Evolutionary conservation across 495 filamentous ascomycete genomes (phyloP), one percentile per base, ranked within the genome.

Genomic region (Penicillium paradoxum): DNA sequence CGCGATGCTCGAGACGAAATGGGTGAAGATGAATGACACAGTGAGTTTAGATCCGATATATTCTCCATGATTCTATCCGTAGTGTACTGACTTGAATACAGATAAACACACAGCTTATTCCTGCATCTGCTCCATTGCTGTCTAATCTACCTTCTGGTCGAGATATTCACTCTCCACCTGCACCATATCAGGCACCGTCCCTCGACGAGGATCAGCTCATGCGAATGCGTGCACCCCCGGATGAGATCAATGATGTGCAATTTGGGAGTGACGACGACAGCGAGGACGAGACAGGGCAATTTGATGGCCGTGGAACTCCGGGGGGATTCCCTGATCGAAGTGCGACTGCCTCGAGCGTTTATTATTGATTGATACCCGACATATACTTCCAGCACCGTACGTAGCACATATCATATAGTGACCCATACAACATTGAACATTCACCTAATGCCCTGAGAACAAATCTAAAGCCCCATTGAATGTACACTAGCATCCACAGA

Each of bases 1-100:
- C 54, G 85, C 91, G 56, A 89, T 88, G 83, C 67, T 98, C 48
- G 86, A 95, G 64, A 76, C 74, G 42, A 96, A 95, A 66, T 98
- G 93, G 93, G 79, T 78, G 27, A 90, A 90, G 70, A 82, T 88
- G 72, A 98, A 98, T 67, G 90, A 96, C 71, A 95, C 88, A 13
- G 89, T 96, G 65, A 72, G 86, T 79, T 14, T 2, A 19, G 13
- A 4, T 32, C 33, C 15, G 40, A 40, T 46, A 10, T 22, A 7
- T 8, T 13, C 7, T 36, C 15, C 17, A 17, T 40, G 13, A 1
- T 4, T 24, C n/a, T 17, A 22, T 0, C 18, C 21, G 18, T 5
- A 6, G 17, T 32, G 17, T 56, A 48, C 39, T 60, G 33, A 54
- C 47, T n/a, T 29, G 1, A n/a, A 11, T 11, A 8, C 49, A 92